Conservation (phyloP, 306 rosid species). For the Pachyrhizus erosus region DNA sequence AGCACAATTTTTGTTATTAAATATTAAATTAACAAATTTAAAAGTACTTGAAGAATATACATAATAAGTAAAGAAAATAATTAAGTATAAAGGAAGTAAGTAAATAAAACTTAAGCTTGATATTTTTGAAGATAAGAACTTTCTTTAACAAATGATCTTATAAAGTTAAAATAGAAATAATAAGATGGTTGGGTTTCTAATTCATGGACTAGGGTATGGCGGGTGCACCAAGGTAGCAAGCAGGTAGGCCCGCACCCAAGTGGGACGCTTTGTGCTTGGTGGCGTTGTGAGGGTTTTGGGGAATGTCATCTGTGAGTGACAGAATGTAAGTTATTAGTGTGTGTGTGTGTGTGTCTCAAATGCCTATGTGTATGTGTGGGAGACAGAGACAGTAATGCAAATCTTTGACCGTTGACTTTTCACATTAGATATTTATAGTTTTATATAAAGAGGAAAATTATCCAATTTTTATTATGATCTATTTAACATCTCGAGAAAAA, state of each 20-base stretch:
- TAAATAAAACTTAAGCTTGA: neutral
- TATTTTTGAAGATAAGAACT: neutral
- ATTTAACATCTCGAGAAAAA: constrained; percentile 82
- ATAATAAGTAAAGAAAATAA: neutral
- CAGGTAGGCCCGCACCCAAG: constrained; percentile 67
- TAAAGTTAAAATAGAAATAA: neutral
- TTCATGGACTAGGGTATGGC: constrained; percentile 17
- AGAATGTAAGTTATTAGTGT: constrained; percentile 36
- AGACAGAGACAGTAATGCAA: constrained; percentile 71
- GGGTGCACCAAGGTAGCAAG: constrained; percentile 69
- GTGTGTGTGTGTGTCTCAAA: constrained; percentile 26
- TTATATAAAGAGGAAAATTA: constrained; percentile 7
- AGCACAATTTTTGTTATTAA: neutral
- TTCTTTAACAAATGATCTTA: neutral
- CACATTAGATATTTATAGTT: neutral
- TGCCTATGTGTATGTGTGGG: constrained; percentile 52
- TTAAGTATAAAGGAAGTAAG: neutral
- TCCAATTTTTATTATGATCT: constrained; percentile 20
- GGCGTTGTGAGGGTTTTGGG: constrained; percentile 72
- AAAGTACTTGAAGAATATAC: neutral
- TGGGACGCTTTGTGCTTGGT: constrained; percentile 74
- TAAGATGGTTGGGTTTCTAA: neutral
- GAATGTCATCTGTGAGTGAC: constrained; percentile 60
- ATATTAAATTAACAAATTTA: neutral
- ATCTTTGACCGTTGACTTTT: constrained; percentile 89